Evolutionary conservation across 2,329 filamentous ascomycete genomes (phyloP), one percentile per base, ranked within the genome.

Genomic region (Aureobasidium sp.): DNA sequence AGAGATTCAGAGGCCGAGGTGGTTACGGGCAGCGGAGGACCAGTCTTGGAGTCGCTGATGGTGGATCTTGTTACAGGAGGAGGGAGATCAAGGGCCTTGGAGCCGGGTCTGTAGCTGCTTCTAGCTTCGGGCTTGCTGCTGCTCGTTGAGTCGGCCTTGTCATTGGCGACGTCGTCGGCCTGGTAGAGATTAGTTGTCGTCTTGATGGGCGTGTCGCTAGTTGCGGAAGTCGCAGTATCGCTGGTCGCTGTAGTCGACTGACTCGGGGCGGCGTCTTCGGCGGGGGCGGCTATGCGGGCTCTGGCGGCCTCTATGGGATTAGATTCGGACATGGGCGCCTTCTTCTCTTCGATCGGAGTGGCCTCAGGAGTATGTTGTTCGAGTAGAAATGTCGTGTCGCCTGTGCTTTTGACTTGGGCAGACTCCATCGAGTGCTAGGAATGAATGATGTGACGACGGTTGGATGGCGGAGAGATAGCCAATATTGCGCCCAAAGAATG

Each of bases 301-400:
- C 48, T 48, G 7, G 54, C 54, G 3, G 27, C 21, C 21, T 58
- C 54, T 14, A 58, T 58, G 32, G 54, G 54, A 48, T 48, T 58
- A 34, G 14, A 34, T 32, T 37, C 42, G 21, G 6, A 21, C 42
- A 48, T 58, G 29, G 54, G 42, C n/a, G 54, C 42, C 30, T 58
- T 27, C 13, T 48, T 48, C 14, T 58, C 42, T 36, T 58, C 54
- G 21, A 47, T 21, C 3, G 54, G 54, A 32, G 54, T 58, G 7
- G 54, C 13, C 5, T 58, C 54, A 9, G 54, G 54, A 3, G 54
- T 50, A n/a, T 60, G 45, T 36, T 60, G 57, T 37, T 61, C 58
- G 21, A 61, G 39, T 47, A 61, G 32, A n/a, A 61, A 61, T 30
- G 58, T 53, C 39, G 58, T 61, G 58, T 61, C 58, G 29, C 58